These are phyloP conservation scores for Yamadazyma takamatsuzukensis DNA, from an alignment of 805 yeast genomes.

Conservation along the genomic window DNA sequence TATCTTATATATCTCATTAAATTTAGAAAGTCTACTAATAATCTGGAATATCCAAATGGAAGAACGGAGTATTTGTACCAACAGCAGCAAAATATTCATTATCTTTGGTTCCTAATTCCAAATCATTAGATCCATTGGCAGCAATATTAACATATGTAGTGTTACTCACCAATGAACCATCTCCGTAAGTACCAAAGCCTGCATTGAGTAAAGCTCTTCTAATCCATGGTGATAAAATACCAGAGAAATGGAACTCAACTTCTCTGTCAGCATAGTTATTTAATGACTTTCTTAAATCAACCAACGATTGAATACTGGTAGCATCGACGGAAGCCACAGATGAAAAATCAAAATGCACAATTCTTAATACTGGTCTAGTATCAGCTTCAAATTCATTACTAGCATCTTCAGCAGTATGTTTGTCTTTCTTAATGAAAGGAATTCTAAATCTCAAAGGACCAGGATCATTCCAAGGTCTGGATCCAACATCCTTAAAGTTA, in stretches of 20 bases:
- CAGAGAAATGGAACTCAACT: slow-evolving; percentile 87
- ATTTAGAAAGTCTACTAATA: slow-evolving; percentile 20
- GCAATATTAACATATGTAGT: slow-evolving; percentile 40
- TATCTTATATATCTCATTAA: not conserved
- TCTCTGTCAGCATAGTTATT: slow-evolving; percentile 74
- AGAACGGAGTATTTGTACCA: slow-evolving; percentile 67
- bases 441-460: slow-evolving; percentile 51
- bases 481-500: slow-evolving; percentile 38
- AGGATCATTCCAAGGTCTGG: slow-evolving; percentile 89
- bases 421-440: slow-evolving; percentile 23
- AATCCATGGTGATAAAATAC: slow-evolving; percentile 83
- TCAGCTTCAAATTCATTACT: slow-evolving; percentile 24
- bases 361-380: slow-evolving; percentile 61
- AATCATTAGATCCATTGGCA: no score
- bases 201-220: slow-evolving; percentile 69
- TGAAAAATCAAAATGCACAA: slow-evolving; percentile 79
- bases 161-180: slow-evolving; percentile 35
- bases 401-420: slow-evolving; percentile 6
- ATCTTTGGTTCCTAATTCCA: slow-evolving; percentile 24
- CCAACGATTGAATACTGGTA: slow-evolving; percentile 73
- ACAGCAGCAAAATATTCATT: slow-evolving; percentile 49
- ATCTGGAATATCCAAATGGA: slow-evolving; percentile 75
- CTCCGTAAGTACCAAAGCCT: slow-evolving; percentile 68
- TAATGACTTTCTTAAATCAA: slow-evolving; percentile 70
- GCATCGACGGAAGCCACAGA: slow-evolving; percentile 73